These are phyloP conservation scores for Russula vinacea DNA, from an alignment of 768 basidiomycete genomes.

Conservation along the genomic window DNA sequence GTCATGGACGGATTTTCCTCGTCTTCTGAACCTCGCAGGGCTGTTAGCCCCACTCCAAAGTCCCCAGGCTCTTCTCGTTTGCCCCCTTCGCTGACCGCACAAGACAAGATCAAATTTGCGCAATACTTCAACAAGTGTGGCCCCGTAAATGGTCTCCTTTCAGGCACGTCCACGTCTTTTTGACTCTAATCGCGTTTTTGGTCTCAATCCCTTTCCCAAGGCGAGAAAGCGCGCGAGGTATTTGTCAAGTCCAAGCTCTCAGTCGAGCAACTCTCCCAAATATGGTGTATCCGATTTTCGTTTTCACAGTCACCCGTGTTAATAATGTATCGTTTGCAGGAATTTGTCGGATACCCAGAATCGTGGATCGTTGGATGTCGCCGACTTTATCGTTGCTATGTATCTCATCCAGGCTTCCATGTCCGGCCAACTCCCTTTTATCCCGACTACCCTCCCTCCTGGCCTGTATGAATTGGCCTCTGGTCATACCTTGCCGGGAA, in stretches of 20 bases:
- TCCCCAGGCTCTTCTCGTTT: conserved; percentile 48
- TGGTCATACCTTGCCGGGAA: conserved; percentile 31
- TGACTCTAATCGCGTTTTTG: neutral
- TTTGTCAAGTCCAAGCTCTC: conserved; percentile 89
- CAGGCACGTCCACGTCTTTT: conserved; percentile 47
- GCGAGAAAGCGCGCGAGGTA: conserved; percentile 83
- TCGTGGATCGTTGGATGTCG: conserved; percentile 80
- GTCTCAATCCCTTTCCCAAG: conserved; percentile 39
- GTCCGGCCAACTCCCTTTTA: conserved; percentile 66
- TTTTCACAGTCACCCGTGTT: neutral
- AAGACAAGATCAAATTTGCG: conserved; percentile 83
- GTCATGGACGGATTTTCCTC: conserved; percentile 64
- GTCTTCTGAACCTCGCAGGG: conserved; percentile 54
- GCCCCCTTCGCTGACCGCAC: conserved; percentile 66
- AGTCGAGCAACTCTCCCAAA: conserved; percentile 83
- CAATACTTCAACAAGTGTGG: conserved; percentile 70
- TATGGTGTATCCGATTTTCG: conserved; percentile 60
- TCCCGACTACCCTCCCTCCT: conserved; percentile 75
- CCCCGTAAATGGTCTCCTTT: conserved; percentile 73
- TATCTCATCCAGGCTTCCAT: conserved; percentile 92
- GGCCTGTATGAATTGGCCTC: conserved; percentile 81
- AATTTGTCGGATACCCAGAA: conserved; percentile 92
- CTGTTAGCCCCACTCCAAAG: conserved; percentile 48
- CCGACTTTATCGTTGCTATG: conserved; percentile 96
- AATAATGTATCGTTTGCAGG: conserved; percentile 48